Conservation (phyloP, 1,284 basidiomycete species). For the Inonotus hispidus region DNA sequence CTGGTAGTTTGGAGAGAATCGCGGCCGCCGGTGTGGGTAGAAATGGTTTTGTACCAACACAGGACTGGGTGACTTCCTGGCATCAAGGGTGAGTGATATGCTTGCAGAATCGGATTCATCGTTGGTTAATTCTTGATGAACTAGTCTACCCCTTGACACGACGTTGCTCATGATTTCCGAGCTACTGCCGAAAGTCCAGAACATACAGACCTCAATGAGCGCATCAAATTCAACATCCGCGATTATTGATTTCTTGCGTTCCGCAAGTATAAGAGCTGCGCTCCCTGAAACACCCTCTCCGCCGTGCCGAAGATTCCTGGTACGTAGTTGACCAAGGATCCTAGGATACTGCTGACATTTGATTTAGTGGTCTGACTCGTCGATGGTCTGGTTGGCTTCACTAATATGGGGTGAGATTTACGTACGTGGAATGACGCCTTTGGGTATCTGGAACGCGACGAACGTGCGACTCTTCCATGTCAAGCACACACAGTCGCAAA, state of each 20-base stretch:
- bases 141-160: constrained; percentile 77
- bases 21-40: constrained; percentile 67
- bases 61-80: constrained; percentile 93
- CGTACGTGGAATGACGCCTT: constrained; percentile 77
- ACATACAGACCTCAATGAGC: constrained; percentile 61
- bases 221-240: constrained; percentile 59
- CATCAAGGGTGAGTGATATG: constrained; percentile 63
- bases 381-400: constrained; percentile 84
- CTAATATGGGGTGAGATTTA: constrained; percentile 92
- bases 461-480: constrained; percentile 85
- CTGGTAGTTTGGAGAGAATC: constrained; percentile 53
- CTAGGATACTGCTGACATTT: constrained; percentile 1
- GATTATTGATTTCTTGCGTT: constrained; percentile 66
- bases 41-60: constrained; percentile 88
- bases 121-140: constrained; percentile 1
- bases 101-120: constrained; percentile 7
- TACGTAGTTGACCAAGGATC: constrained; percentile 25
- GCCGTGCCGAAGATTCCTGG: constrained; percentile 67
- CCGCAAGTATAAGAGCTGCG: constrained; percentile 56
- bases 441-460: constrained; percentile 85
- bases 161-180: constrained; percentile 84
- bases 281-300: constrained; percentile 66
- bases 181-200: constrained; percentile 81
- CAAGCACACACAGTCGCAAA: constrained; percentile 69
- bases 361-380: constrained; percentile 81